Percentiles rank a stretch among this genome's conserved stretches.
phyloP scores from a whole-genome alignment of 2,329 filamentous ascomycete species.

The Pseudogymnoascus sp. region DNA sequence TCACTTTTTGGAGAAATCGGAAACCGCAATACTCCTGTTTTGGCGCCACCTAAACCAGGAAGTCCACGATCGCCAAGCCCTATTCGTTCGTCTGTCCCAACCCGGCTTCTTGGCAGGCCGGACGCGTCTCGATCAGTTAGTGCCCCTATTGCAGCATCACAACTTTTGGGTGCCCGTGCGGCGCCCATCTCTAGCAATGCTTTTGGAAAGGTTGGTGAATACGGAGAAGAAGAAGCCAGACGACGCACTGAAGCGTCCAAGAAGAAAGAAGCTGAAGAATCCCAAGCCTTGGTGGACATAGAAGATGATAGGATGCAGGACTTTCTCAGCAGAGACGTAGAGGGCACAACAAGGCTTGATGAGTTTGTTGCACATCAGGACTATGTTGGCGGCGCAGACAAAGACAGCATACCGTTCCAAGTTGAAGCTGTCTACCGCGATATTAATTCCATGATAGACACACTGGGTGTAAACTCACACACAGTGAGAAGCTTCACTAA shows the following conservation, averaged over 20 bases:
- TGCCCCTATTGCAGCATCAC: conserved; percentile 51
- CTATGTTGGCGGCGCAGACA: conserved; percentile 37
- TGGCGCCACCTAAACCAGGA: conserved; percentile 43
- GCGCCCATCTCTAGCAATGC: conserved; percentile 29
- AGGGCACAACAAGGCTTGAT: conserved; percentile 56
- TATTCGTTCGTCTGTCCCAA: conserved; percentile 50
- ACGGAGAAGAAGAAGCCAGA: conserved; percentile 24
- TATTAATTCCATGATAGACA: conserved; percentile 92
- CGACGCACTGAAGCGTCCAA: conserved; percentile 36
- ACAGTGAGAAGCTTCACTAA: conserved; percentile 50
- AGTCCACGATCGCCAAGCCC: conserved; percentile 69
- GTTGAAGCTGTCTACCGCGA: conserved; percentile 67
- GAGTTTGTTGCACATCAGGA: conserved; percentile 61
- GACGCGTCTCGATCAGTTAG: conserved; percentile 52
- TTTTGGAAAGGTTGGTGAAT: conserved; percentile 18
- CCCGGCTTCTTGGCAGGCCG: conserved; percentile 37
- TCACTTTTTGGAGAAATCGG: conserved; percentile 49
- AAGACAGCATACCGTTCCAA: conserved; percentile 52
- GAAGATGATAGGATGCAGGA: conserved; percentile 63
- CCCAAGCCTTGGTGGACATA: conserved; percentile 54
- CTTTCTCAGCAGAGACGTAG: conserved; percentile 52
- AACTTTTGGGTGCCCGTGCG: conserved; percentile 43
- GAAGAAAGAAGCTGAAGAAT: conserved; percentile 50
- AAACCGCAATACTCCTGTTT: conserved; percentile 45
- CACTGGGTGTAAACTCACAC: conserved; percentile 77